Evolutionary conservation across 2,329 filamentous ascomycete species (phyloP).

Genomic region (Aspergillus fijiensis): DNA sequence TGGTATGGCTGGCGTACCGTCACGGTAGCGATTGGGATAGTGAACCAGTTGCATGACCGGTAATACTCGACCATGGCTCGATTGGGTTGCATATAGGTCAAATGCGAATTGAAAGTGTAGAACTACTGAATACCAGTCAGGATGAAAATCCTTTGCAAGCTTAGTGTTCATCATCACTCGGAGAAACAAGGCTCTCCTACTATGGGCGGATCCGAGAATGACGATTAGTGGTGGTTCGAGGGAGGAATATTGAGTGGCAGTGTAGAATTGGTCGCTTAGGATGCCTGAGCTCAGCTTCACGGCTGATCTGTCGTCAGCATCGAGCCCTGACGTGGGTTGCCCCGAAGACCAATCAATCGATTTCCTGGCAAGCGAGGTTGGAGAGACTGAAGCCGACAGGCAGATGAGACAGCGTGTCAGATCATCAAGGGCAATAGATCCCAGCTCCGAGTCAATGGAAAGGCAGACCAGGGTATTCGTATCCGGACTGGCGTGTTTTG

Average conservation of each 20-base stretch:
- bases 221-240: not conserved
- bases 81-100: not conserved
- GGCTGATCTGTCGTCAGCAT: conserved; percentile 7
- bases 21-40: not conserved
- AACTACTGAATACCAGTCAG: not conserved
- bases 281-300: not conserved
- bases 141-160: not conserved
- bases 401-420: not conserved
- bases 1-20: not conserved
- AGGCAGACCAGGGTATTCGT: conserved; percentile 4
- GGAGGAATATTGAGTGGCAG: not conserved
- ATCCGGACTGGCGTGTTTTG: conserved; percentile 2
- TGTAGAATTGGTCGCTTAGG: not conserved
- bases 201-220: not conserved
- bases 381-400: not conserved
- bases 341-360: not conserved
- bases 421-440: not conserved
- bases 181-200: not conserved
- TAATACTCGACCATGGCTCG: not conserved
- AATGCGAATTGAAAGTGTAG: not conserved
- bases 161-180: not conserved
- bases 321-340: not conserved
- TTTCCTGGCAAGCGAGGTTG: not conserved
- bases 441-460: not conserved
- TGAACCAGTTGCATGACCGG: not conserved